Conservation (phyloP, 2,329 filamentous ascomycete species). For the Ilyonectria robusta region DNA sequence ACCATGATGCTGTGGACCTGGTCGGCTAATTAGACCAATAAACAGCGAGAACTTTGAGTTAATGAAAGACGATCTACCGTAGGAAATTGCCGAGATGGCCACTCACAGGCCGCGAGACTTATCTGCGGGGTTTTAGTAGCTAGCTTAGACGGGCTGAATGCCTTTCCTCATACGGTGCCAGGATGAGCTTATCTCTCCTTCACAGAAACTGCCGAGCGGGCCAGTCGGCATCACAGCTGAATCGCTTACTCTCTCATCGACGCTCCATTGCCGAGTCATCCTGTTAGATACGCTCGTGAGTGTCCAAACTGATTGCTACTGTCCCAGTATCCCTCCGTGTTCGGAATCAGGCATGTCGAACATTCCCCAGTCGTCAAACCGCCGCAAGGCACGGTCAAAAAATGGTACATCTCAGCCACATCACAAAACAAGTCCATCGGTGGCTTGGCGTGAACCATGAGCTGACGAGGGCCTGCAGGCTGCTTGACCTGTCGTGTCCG, state of each 20-base stretch:
- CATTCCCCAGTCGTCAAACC: constrained; percentile 20
- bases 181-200: not conserved
- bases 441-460: not conserved
- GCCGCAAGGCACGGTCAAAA: constrained; percentile 39
- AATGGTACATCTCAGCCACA: constrained; percentile 32
- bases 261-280: not conserved
- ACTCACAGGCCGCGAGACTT: constrained; percentile 12
- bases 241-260: not conserved
- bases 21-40: constrained; percentile 24
- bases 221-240: constrained; percentile 16
- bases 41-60: not conserved
- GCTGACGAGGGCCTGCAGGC: not conserved
- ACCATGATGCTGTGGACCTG: not conserved
- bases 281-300: not conserved
- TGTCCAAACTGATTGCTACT: not conserved
- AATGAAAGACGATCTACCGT: not conserved
- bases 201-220: constrained; percentile 18
- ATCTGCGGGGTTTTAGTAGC: not conserved
- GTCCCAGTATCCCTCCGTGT: not conserved
- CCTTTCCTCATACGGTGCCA: constrained; percentile 7
- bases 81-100: constrained; percentile 36
- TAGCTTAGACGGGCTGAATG: too few species aligned
- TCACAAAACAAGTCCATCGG: not conserved
- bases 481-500: constrained; percentile 43
- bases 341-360: constrained; percentile 26